phyloP scores from a whole-genome alignment of 78 protist species.

The Monocercomonoides exilis region DNA sequence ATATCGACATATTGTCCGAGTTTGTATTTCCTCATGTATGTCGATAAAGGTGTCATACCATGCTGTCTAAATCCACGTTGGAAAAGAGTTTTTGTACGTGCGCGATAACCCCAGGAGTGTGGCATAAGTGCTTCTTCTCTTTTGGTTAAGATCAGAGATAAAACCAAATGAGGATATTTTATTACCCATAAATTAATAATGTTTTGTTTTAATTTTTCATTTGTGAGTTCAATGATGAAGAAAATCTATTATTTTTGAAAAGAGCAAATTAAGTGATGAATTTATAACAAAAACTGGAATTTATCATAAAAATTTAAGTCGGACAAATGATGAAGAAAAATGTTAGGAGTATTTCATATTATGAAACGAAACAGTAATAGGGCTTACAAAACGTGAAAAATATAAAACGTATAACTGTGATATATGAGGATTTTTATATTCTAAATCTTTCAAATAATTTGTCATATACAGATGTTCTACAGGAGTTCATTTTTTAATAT shows the following conservation, averaged over 20 bases:
- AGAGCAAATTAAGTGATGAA: not conserved
- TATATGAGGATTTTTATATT: too few relatives aligned
- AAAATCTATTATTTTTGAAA: not conserved
- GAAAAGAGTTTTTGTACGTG: constrained; percentile 84
- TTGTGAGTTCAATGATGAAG: not conserved
- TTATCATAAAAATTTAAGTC: not conserved
- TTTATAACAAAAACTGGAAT: not conserved
- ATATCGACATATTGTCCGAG: constrained; percentile 90
- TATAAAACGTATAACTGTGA: too few relatives aligned
- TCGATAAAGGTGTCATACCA: constrained; percentile 57
- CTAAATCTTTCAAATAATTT: too few relatives aligned
- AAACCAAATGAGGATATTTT: not conserved
- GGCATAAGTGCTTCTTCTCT: too few relatives aligned
- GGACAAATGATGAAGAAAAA: too few relatives aligned
- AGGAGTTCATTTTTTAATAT: too few relatives aligned
- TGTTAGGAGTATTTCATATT: too few relatives aligned
- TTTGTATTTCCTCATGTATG: constrained; percentile 50
- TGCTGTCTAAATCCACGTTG: constrained; percentile 68
- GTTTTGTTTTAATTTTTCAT: not conserved
- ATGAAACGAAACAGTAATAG: too few relatives aligned
- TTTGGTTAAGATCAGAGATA: not conserved
- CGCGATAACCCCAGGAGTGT: constrained; percentile 81
- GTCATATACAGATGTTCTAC: too few relatives aligned
- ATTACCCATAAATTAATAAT: not conserved
- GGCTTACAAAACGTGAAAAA: too few relatives aligned